A percentile compares a stretch with the other conserved stretches of the same genome.
phyloP scores from a whole-genome alignment of 129 eudicot species.

The Helianthus tuberosus region DNA sequence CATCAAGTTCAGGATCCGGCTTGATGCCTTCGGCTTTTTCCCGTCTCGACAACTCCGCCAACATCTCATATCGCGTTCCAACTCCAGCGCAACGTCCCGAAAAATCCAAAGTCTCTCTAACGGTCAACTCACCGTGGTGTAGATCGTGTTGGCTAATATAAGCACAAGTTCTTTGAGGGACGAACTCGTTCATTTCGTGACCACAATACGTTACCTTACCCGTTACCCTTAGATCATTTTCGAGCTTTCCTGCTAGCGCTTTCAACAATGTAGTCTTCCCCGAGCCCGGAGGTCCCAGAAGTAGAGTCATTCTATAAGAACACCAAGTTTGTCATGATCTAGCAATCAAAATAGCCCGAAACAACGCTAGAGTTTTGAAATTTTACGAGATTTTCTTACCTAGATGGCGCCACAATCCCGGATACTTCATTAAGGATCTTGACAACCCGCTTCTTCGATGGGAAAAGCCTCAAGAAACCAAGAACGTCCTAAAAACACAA shows the following conservation, averaged over 20 bases:
- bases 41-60: slow-evolving; percentile 73
- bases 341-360: background rate
- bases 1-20: slow-evolving; percentile 82
- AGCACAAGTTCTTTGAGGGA: slow-evolving; percentile 82
- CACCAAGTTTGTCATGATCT: background rate
- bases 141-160: slow-evolving; percentile 84
- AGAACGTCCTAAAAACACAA: slow-evolving; percentile 51
- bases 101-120: slow-evolving; percentile 76
- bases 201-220: slow-evolving; percentile 76
- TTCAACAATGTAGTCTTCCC: slow-evolving; percentile 82
- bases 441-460: slow-evolving; percentile 62
- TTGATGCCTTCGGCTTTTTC: slow-evolving; percentile 70
- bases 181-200: slow-evolving; percentile 66
- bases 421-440: slow-evolving; percentile 62
- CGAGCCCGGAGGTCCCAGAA: slow-evolving; percentile 82
- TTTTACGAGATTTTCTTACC: slow-evolving; percentile 35
- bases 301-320: slow-evolving; percentile 65
- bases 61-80: slow-evolving; percentile 69
- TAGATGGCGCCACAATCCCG: slow-evolving; percentile 73
- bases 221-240: slow-evolving; percentile 62
- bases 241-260: slow-evolving; percentile 78
- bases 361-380: background rate
- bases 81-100: slow-evolving; percentile 79
- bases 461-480: slow-evolving; percentile 55
- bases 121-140: slow-evolving; percentile 89